These are phyloP conservation scores for Bonia amplexicaulis DNA, from an alignment of 176 grass and related monocot species.

Conservation along the genomic window DNA sequence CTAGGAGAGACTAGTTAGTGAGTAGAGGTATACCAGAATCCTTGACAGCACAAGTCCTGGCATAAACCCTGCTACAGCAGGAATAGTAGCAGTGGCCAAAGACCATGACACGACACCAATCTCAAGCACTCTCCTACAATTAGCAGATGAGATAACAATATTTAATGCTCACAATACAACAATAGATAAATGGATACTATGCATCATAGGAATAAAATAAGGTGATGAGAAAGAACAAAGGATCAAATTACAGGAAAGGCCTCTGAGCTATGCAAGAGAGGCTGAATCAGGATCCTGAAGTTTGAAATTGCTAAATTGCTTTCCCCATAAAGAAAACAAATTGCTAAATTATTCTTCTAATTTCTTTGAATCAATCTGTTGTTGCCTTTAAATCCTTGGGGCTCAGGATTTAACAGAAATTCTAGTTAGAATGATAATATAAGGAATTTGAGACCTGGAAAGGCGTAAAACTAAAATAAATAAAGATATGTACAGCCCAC, in stretches of 20 bases:
- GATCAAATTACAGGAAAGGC: not conserved
- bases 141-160: conserved; percentile 21
- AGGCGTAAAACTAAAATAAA: not conserved
- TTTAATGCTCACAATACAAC: not conserved
- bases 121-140: conserved; percentile 82
- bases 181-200: not conserved
- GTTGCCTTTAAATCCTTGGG: not conserved
- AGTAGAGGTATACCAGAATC: conserved; percentile 67
- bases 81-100: conserved; percentile 70
- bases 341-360: not conserved
- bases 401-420: not conserved
- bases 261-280: not conserved
- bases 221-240: conserved; percentile 3
- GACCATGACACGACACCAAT: conserved; percentile 80
- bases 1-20: not conserved
- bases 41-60: conserved; percentile 84
- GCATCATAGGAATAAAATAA: not conserved
- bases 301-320: not conserved
- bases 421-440: not conserved
- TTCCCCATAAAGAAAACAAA: too few species aligned
- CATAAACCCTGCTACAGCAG: conserved; percentile 82
- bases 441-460: not conserved
- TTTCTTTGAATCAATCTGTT: not conserved
- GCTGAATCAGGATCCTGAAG: not conserved
- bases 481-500: not conserved